Evolutionary conservation across 2,329 filamentous ascomycete genomes (phyloP).

Genomic region (Aspergillus novofumigatus): DNA sequence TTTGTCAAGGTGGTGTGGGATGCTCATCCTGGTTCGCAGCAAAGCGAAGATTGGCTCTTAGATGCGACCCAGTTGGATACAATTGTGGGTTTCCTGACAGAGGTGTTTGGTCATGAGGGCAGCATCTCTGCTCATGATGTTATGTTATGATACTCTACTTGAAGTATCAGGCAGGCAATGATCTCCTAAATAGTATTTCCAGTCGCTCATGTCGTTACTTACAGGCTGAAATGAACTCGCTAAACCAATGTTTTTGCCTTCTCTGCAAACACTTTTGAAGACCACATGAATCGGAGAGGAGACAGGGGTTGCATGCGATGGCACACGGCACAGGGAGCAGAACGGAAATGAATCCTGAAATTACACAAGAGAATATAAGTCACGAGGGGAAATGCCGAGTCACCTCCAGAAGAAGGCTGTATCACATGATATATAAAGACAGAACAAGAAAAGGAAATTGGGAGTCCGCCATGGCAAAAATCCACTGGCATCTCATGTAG

Average conservation of each 20-base stretch:
- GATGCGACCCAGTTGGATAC: background rate
- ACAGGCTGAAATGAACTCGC: conserved; percentile 10
- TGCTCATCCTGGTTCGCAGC: background rate
- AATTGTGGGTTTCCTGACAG: background rate
- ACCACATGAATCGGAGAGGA: background rate
- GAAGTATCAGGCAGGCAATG: background rate
- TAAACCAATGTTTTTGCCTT: conserved; percentile 7
- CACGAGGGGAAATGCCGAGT: conserved; percentile 5
- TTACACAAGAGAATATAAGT: conserved; percentile 5
- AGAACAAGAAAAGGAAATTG: background rate
- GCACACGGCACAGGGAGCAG: too few relatives aligned
- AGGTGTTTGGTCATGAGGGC: background rate
- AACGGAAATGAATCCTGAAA: conserved; percentile 2
- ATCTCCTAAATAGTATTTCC: conserved; percentile 1
- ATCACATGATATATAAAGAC: conserved; percentile 3
- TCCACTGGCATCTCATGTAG: background rate
- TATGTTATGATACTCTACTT: background rate
- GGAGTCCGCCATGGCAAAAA: background rate
- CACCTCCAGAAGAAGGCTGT: background rate
- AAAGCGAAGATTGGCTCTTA: background rate
- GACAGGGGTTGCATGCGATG: background rate
- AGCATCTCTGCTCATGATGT: background rate
- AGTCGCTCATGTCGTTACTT: conserved; percentile 11
- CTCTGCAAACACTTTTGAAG: conserved; percentile 6
- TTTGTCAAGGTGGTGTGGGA: background rate